Percentiles rank a stretch among this genome's conserved stretches.
Evolutionary conservation across 805 yeast genomes (phyloP).

Genomic region (Vanderwaltozyma tropicalis): DNA sequence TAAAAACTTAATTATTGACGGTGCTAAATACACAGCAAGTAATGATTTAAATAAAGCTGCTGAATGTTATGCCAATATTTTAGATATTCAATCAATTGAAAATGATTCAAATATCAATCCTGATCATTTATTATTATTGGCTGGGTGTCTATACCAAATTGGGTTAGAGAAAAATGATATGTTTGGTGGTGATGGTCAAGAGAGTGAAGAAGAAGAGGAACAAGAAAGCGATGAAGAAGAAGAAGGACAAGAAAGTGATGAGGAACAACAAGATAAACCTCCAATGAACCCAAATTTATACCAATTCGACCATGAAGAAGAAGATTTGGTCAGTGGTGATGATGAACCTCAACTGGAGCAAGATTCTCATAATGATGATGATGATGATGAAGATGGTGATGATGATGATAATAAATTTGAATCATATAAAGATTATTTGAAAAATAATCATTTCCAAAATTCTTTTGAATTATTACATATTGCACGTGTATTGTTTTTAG

Average conservation of each 20-base stretch:
- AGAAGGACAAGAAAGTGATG: slow-evolving; percentile 4
- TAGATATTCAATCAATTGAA: slow-evolving; percentile 4
- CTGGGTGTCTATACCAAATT: slow-evolving; percentile 1
- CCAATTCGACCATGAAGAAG: slow-evolving; percentile 18
- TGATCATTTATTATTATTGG: slow-evolving; percentile 1
- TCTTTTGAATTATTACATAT: slow-evolving; percentile 85
- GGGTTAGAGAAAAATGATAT: slow-evolving; percentile 6
- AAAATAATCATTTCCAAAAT: slow-evolving; percentile 44
- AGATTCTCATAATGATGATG: slow-evolving; percentile 14
- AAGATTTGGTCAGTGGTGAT: slow-evolving; percentile 21
- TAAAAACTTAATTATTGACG: slow-evolving; percentile 43
- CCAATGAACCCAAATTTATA: slow-evolving; percentile 22
- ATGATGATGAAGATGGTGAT: slow-evolving; percentile 16
- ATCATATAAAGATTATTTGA: slow-evolving; percentile 10
- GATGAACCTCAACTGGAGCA: slow-evolving; percentile 21
- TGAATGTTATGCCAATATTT: slow-evolving; percentile 58
- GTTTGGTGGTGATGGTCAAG: slow-evolving; percentile 31
- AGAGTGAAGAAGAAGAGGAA: slow-evolving; percentile 5
- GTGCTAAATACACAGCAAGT: slow-evolving; percentile 52
- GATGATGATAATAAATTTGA: slow-evolving; percentile 16
- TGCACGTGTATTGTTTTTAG: slow-evolving; percentile 39
- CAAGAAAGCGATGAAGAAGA: slow-evolving; percentile 6
- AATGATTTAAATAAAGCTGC: slow-evolving; percentile 61
- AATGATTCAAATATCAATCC: neutral
- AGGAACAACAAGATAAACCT: slow-evolving; percentile 18